phyloP scores from a whole-genome alignment of 2,329 filamentous ascomycete genomes.

The Trichophyton mentagrophytes region DNA sequence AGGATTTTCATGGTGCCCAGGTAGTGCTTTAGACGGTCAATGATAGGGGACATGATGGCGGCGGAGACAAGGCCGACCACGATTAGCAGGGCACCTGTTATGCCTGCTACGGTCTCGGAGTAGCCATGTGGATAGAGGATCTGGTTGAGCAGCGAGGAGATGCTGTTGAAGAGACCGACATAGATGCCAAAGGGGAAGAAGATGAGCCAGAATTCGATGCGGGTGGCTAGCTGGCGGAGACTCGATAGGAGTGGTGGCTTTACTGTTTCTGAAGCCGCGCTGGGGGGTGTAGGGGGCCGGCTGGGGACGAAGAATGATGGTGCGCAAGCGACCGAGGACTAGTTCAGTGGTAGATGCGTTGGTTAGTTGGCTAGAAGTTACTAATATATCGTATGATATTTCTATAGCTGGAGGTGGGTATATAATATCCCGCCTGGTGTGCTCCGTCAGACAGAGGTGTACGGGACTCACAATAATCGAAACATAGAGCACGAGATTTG shows the following conservation, averaged over 20 bases:
- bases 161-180: conserved; percentile 86
- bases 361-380: conserved; percentile 1
- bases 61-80: conserved; percentile 68
- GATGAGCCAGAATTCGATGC: conserved; percentile 66
- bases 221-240: conserved; percentile 43
- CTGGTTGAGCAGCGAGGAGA: conserved; percentile 79
- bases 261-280: conserved; percentile 49
- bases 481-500: conserved; percentile 72
- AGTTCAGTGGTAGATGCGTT: not conserved
- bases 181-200: conserved; percentile 70
- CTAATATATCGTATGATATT: not conserved
- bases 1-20: conserved; percentile 58
- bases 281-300: conserved; percentile 62
- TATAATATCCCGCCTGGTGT: not conserved
- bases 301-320: conserved; percentile 73
- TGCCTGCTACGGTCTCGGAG: conserved; percentile 70
- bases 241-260: conserved; percentile 42
- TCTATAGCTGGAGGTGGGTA: too few relatives aligned
- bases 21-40: conserved; percentile 75
- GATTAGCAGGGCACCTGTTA: conserved; percentile 80
- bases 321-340: conserved; percentile 52
- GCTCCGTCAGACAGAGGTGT: conserved; percentile 8
- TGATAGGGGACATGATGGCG: conserved; percentile 64
- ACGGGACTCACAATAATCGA: conserved; percentile 56
- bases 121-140: conserved; percentile 79